A percentile compares a stretch with the other conserved stretches of the same genome.
Evolutionary conservation across 2,329 filamentous ascomycete species (phyloP).

Genomic region (Huntiella decipiens): DNA sequence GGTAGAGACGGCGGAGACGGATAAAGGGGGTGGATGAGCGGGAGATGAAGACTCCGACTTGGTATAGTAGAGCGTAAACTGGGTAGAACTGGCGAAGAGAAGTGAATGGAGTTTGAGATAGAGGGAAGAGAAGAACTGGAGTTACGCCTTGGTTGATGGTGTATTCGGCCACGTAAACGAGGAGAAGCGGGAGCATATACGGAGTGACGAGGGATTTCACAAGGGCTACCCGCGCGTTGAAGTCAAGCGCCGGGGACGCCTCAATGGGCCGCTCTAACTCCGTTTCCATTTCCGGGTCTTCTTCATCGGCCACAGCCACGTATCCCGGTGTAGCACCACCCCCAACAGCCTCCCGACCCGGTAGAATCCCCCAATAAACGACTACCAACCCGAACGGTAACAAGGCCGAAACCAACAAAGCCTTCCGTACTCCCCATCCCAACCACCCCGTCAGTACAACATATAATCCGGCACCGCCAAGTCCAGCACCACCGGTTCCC

Average conservation of each 20-base stretch:
- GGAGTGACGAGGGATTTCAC: conserved; percentile 52
- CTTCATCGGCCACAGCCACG: conserved; percentile 23
- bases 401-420: conserved; percentile 58
- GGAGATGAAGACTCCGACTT: conserved; percentile 86
- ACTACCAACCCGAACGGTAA: conserved; percentile 67
- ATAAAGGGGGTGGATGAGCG: conserved; percentile 79
- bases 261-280: not conserved
- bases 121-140: conserved; percentile 74
- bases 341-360: conserved; percentile 37
- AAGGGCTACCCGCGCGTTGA: conserved; percentile 20
- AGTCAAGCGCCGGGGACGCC: conserved; percentile 29
- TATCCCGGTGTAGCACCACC: conserved; percentile 27
- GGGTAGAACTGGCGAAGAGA: conserved; percentile 82
- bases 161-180: conserved; percentile 93
- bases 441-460: conserved; percentile 68
- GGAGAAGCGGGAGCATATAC: conserved; percentile 73
- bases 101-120: conserved; percentile 55
- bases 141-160: conserved; percentile 86
- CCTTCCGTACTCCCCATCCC: conserved; percentile 52
- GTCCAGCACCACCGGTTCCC: conserved; percentile 73
- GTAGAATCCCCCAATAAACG: conserved; percentile 71
- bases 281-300: conserved; percentile 14
- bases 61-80: conserved; percentile 86
- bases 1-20: conserved; percentile 61
- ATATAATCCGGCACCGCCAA: conserved; percentile 76